These are phyloP conservation scores for Leptographium procerum DNA, from an alignment of 2,329 filamentous ascomycete species.

Conservation along the genomic window DNA sequence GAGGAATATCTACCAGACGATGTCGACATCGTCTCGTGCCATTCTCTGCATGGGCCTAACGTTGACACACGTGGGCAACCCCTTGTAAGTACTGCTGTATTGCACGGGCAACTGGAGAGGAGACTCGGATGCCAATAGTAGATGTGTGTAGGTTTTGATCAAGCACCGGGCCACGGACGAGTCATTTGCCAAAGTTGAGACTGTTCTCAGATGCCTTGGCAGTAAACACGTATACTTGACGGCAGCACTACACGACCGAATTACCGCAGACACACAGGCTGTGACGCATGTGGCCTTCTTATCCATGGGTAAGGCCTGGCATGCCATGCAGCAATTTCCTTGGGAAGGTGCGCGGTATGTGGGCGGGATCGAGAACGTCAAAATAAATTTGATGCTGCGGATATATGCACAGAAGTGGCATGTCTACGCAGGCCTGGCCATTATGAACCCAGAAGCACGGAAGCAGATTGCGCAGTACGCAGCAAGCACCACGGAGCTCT, in stretches of 20 bases:
- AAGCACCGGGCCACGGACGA: slow-evolving; percentile 75
- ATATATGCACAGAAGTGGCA: slow-evolving; percentile 99
- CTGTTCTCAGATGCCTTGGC: slow-evolving; percentile 68
- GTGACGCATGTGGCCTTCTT: slow-evolving; percentile 96
- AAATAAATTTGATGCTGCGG: slow-evolving; percentile 94
- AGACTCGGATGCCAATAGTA: background rate
- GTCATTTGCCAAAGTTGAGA: slow-evolving; percentile 67
- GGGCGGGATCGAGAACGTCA: slow-evolving; percentile 96
- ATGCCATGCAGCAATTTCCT: slow-evolving; percentile 86
- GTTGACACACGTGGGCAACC: slow-evolving; percentile 85
- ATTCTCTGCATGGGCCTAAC: slow-evolving; percentile 88
- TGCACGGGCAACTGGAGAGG: background rate
- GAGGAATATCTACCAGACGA: slow-evolving; percentile 78
- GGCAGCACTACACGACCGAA: slow-evolving; percentile 82
- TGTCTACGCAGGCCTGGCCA: slow-evolving; percentile 93
- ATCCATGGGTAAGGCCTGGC: slow-evolving; percentile 96
- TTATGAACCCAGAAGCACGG: slow-evolving; percentile 86
- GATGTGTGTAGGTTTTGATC: slow-evolving; percentile 54
- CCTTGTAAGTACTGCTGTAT: slow-evolving; percentile 47
- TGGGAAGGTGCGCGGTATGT: slow-evolving; percentile 96
- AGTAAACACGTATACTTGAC: slow-evolving; percentile 83
- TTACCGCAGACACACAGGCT: slow-evolving; percentile 95
- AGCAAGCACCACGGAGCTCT: slow-evolving; percentile 80
- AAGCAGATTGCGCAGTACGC: slow-evolving; percentile 93
- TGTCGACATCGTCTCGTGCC: slow-evolving; percentile 88